Conservation (phyloP, 345 rosid genomes). For the Dimocarpus longan region DNA sequence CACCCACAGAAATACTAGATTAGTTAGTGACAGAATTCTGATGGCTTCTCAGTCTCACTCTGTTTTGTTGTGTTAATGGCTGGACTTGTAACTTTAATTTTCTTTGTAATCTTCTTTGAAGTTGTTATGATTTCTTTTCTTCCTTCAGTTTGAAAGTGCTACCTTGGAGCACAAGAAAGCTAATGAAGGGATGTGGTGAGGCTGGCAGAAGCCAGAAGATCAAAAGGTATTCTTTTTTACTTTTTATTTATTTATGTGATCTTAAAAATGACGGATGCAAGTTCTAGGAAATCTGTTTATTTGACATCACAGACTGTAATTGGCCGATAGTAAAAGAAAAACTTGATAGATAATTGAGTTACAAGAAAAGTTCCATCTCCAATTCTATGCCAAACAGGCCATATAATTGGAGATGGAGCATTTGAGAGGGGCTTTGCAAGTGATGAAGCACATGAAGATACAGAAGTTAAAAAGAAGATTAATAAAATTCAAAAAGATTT, state of each 20-base stretch:
- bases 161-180: conserved; percentile 79
- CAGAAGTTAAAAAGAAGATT: too few relatives aligned
- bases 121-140: background rate
- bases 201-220: conserved; percentile 62
- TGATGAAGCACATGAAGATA: too few relatives aligned
- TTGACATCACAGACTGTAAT: conserved; percentile 11
- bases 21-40: background rate
- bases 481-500: too few relatives aligned
- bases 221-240: conserved; percentile 52
- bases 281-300: background rate
- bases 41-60: background rate
- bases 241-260: background rate
- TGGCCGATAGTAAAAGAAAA: conserved; percentile 65
- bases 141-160: too few relatives aligned
- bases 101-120: too few relatives aligned
- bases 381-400: conserved; percentile 54
- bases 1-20: background rate
- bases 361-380: conserved; percentile 43
- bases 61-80: background rate
- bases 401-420: too few relatives aligned
- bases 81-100: background rate
- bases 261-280: conserved; percentile 4
- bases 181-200: conserved; percentile 46
- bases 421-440: too few relatives aligned
- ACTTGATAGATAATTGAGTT: conserved; percentile 48